A percentile compares a stretch with the other conserved stretches of the same genome.
Evolutionary conservation across 148 eudicot genomes (phyloP).

Genomic region (Polygonum aviculare): DNA sequence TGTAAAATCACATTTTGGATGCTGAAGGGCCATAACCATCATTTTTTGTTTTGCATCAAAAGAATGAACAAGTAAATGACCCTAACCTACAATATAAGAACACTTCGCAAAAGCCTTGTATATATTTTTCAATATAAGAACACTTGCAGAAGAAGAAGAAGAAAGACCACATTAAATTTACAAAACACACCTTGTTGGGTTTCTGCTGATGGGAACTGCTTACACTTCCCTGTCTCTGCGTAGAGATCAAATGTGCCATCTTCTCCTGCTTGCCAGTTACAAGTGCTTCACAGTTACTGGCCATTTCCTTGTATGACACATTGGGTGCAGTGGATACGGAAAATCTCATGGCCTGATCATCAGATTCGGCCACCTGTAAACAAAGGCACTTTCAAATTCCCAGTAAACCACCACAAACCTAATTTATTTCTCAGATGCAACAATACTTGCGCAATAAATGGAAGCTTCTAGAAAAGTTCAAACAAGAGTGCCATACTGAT

Average conservation of each 20-base stretch:
- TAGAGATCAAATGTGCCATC: conserved; percentile 63
- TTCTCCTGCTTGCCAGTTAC: conserved; percentile 75
- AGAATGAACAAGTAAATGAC: neutral
- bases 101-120: too few relatives aligned
- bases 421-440: neutral
- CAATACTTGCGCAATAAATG: neutral
- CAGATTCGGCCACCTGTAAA: conserved; percentile 67
- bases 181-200: conserved; percentile 22
- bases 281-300: conserved; percentile 82
- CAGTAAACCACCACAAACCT: neutral
- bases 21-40: neutral
- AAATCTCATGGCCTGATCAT: conserved; percentile 75
- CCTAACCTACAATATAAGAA: too few relatives aligned
- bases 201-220: conserved; percentile 8
- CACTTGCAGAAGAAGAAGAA: too few relatives aligned
- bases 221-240: conserved; percentile 37
- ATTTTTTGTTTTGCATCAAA: neutral
- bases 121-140: too few relatives aligned
- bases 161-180: neutral
- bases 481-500: conserved; percentile 46
- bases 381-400: neutral
- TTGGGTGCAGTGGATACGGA: conserved; percentile 67
- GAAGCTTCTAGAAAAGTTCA: neutral
- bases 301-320: conserved; percentile 81
- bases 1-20: too few relatives aligned